Base-by-base conservation (phyloP, 495 filamentous ascomycete species). In the Aspergillus steynii region DNA sequence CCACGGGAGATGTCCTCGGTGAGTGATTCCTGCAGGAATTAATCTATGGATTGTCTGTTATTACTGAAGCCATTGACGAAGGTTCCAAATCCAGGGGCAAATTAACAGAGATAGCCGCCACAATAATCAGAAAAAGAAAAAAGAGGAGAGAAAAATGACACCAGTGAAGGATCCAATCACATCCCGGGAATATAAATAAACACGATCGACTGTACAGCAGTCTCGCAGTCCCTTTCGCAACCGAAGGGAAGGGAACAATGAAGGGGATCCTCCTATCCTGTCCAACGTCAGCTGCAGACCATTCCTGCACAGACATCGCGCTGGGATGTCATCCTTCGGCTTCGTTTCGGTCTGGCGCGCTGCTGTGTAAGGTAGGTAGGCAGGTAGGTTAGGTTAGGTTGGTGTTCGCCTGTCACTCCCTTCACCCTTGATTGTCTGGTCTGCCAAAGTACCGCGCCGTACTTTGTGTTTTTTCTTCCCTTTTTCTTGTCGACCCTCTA, bases 131-230 rank as follows among this genome's bases (percentile, higher is more conserved):
- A 32, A 42, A 55, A 55, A 26, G 27, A 42, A 32, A 32, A 10
- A 45, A 42, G 27, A 42, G n/a, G 10, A 53, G 7, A 29, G 14
- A 46, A 55, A 14, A 55, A 47, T 29, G 29, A 45, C 25, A 34
- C 32, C 15, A 29, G 8, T 6, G 25, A 15, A 15, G 37, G 14
- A 8, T 5, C 9, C 8, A 6, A 45, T 28, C 37, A 47, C 32
- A 20, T 20, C 20, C 20, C 20, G 20, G 20, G 20, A 42, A 42
- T 42, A 42, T 10, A 42, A 42, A 42, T 14, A 42, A 42, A n/a
- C 29, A 25, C 42, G 53, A 55, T 55, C 53, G 46, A 55, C 53
- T 45, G 53, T 45, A 47, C 53, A 55, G 53, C 53, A 14, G 34
- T 46, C 37, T 42, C 37, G 37, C 37, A 42, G 37, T 42, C 37